Evolutionary conservation across 768 basidiomycete genomes (phyloP).

Genomic region (Tulasnella sp.): DNA sequence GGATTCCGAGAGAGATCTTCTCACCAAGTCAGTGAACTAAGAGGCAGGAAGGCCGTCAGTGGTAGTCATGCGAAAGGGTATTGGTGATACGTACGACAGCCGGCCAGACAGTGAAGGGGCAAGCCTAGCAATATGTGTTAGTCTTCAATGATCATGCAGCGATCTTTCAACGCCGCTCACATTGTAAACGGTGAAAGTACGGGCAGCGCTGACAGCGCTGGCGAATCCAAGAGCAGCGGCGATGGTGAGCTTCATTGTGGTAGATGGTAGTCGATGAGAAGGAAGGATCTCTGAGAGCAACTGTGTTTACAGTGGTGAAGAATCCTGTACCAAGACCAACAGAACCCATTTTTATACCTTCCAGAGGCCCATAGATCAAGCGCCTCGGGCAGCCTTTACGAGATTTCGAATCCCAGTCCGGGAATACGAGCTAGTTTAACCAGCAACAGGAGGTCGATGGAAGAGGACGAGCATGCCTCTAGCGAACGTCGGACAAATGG

Average conservation of each 20-base stretch:
- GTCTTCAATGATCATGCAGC: not conserved
- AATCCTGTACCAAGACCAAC: not conserved
- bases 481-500: not conserved
- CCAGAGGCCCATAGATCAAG: not conserved
- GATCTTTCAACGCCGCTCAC: not conserved
- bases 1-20: not conserved
- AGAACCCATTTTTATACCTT: not conserved
- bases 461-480: not conserved
- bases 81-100: not conserved
- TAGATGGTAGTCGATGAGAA: not conserved
- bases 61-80: not conserved
- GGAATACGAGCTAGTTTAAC: not conserved
- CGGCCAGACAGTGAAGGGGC: conserved; percentile 61
- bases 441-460: not conserved
- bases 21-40: conserved; percentile 8
- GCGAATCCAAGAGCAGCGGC: conserved; percentile 8
- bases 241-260: conserved; percentile 1
- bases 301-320: not conserved
- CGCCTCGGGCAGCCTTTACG: not conserved
- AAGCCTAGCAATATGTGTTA: conserved; percentile 23
- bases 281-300: not conserved
- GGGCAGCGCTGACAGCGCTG: conserved; percentile 19
- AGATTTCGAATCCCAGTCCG: not conserved
- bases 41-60: not conserved
- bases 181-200: conserved; percentile 51